Evolutionary conservation across 2,329 filamentous ascomycete species (phyloP).

Genomic region (Hypoxylon sp.): DNA sequence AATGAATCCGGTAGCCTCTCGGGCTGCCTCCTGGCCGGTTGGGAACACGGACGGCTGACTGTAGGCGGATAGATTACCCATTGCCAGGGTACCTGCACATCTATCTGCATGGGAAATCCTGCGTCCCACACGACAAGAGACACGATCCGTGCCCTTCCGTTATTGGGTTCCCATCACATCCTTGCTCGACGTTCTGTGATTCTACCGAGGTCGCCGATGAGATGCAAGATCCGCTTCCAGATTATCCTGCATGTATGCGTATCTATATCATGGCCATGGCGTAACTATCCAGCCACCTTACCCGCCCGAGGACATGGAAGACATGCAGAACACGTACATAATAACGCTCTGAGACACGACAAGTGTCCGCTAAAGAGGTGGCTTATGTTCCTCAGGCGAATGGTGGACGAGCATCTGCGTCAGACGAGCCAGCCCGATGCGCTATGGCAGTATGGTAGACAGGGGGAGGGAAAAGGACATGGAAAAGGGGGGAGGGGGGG

Average conservation of each 20-base stretch:
- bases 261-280: not conserved
- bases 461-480: not conserved
- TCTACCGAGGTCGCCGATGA: conserved; percentile 25
- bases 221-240: conserved; percentile 31
- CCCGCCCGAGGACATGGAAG: not conserved
- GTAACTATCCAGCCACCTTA: not conserved
- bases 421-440: not conserved
- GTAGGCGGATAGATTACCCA: not conserved
- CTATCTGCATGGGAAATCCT: conserved; percentile 6
- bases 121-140: not conserved
- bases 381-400: not conserved
- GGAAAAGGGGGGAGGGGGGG: not conserved
- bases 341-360: conserved; percentile 17
- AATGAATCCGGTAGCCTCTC: conserved; percentile 4
- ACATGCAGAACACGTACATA: not conserved
- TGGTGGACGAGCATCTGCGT: not conserved
- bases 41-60: conserved; percentile 25
- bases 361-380: conserved; percentile 20
- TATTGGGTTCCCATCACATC: not conserved
- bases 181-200: not conserved
- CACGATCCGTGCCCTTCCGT: not conserved
- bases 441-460: not conserved
- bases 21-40: conserved; percentile 23
- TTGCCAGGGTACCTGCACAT: conserved; percentile 17
- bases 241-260: conserved; percentile 26